A percentile compares a stretch with the other conserved stretches of the same genome.
Evolutionary conservation across 441 rosid species (phyloP).

Genomic region (Flueggea neowawraea): DNA sequence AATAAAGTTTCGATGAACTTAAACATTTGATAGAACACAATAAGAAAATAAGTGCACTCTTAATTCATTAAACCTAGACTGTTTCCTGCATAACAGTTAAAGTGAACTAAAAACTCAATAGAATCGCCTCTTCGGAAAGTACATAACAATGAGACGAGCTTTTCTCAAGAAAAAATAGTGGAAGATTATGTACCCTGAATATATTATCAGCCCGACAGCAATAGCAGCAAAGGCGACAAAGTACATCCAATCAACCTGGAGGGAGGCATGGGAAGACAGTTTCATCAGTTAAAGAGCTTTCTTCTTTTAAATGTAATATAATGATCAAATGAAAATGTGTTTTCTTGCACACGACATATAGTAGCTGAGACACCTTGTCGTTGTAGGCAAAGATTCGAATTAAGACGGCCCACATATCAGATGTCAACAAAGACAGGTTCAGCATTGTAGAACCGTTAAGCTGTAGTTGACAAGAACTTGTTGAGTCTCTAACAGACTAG

Average conservation of each 20-base stretch:
- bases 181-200: conserved; percentile 54
- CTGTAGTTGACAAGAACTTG: conserved; percentile 29
- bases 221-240: conserved; percentile 75
- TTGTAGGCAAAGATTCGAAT: conserved; percentile 82
- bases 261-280: conserved; percentile 5
- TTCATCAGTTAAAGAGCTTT: neutral
- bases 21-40: too few species aligned
- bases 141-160: neutral
- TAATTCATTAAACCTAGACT: neutral
- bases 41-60: too few species aligned
- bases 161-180: neutral
- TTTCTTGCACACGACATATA: neutral
- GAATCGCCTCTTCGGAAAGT: too few species aligned
- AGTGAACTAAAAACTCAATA: too few species aligned
- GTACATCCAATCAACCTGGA: conserved; percentile 89
- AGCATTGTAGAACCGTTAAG: conserved; percentile 72
- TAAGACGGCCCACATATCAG: conserved; percentile 90
- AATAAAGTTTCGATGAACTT: too few species aligned
- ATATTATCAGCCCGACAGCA: conserved; percentile 56
- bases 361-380: conserved; percentile 59
- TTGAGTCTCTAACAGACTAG: too few species aligned
- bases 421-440: conserved; percentile 76
- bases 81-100: too few species aligned
- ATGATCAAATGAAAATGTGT: neutral
- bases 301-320: neutral